Base-by-base conservation (phyloP, 441 rosid species). In the Pelargonium australe region DNA sequence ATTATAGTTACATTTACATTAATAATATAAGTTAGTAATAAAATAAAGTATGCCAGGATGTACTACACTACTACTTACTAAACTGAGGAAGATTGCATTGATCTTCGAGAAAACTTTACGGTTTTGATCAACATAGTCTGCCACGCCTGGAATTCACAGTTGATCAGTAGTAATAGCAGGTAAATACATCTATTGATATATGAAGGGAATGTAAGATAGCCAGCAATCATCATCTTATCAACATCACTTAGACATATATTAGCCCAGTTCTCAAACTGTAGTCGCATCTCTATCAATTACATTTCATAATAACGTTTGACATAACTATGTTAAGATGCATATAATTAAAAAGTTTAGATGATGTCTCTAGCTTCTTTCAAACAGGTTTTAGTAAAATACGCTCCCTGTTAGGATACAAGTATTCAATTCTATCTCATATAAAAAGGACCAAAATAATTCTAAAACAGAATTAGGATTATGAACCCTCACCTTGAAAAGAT, bases 401-500 rank as follows among this genome's bases (percentile, higher is more conserved):
- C 47, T 70, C 57, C 14, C 34, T 13, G 34, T 7, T 55, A 57
- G 58, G 34, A 12, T 16, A 6, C 44, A 20, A 14, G 11, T 61
- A 19, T 53, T 58, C 25, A n/a, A 40, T 72, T 41, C 44, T 37
- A 70, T 67, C 34, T n/a, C 11, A 51, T 12, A 65, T 16, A 66
- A 43, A 34, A 63, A 25, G 58, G 10, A 25, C 19, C 53, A 68
- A n/a, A 7, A 68, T 23, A 49, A 53, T 44, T 70, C 61, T 8
- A 37, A 62, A 70, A 23, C 43, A 23, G 64, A 69, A 40, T 11
- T 65, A 69, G 67, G 47, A 13, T 13, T 44, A 65, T 11, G 68
- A 76, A 69, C 7, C 66, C 85, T 80, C 82, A 94, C 99, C 90
- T 80, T 80, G 83, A 74, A 77, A 84, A 72, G 97, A 81, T 85